Evolutionary conservation across 106 monocot species (phyloP), one percentile per base, ranked within the genome.

Genomic region (Allium fistulosum): DNA sequence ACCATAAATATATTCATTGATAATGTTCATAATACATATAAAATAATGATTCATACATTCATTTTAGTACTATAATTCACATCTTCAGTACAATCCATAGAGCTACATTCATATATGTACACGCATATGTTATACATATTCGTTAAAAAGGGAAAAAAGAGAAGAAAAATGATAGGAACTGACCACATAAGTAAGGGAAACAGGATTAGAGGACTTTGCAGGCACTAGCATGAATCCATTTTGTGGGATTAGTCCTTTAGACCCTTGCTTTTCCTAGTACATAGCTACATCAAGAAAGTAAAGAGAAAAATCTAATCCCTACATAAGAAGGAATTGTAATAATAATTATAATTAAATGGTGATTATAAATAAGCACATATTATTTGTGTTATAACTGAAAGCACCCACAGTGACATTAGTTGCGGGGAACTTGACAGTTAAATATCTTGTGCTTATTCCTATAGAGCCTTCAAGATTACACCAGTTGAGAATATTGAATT

Each of bases 201-300:
- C 80, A 15, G 85, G 60, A 68, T 88, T 87, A 72, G 78, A 93
- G 46, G 92, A 93, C 63, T 78, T 76, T n/a, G 85, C 61, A 53
- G 88, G 85, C 72, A 70, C 88, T 93, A 28, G 92, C 88, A 75
- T 93, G 92, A 49, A 93, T 74, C 92, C 92, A 93, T 17, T 71
- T 80, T 22, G 85, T 79, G 28, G 69, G 79, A 7, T 69, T 79
- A 28, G 22, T 72, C 57, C 72, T 71, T 49, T 9, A 11, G 49
- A 26, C 62, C 57, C 72, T 62, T 76, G 75, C 50, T 74, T 83
- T 65, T 88, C 83, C 74, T 80, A 88, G 55, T 80, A 81, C 66
- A 76, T 72, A 13, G 92, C 88, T 13, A 93, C 92, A 37, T 88
- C 75, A 65, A 93, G 82, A 61, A 93, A 93, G 55, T 93, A 88